phyloP scores from a whole-genome alignment of 106 monocot species.

The Acorus gramineus region DNA sequence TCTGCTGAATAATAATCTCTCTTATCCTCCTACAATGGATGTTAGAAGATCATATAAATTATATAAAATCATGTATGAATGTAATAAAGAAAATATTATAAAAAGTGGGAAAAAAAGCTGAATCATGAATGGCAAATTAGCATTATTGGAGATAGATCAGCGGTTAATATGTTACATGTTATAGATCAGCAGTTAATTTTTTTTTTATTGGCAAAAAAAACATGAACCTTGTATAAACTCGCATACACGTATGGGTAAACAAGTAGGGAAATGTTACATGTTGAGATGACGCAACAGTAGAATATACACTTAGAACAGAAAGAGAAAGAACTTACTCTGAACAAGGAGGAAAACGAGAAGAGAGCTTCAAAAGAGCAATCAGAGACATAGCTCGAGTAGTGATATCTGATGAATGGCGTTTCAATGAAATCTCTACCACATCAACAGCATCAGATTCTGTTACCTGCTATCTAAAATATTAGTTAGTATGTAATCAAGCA shows the following conservation, averaged over 20 bases:
- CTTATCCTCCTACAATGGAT: conserved; percentile 58
- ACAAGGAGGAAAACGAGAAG: conserved; percentile 83
- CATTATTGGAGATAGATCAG: background rate
- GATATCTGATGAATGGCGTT: conserved; percentile 61
- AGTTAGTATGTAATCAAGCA: too few relatives aligned
- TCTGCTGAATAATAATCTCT: conserved; percentile 62
- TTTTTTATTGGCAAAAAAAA: background rate
- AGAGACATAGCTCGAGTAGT: conserved; percentile 87
- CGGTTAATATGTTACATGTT: too few relatives aligned
- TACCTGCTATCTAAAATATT: conserved; percentile 30
- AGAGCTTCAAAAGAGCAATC: conserved; percentile 89
- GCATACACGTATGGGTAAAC: too few relatives aligned
- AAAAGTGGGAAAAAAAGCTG: background rate
- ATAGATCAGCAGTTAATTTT: too few relatives aligned
- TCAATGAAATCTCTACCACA: conserved; percentile 61
- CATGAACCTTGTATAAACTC: background rate
- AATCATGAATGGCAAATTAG: background rate
- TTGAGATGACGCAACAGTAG: too few relatives aligned
- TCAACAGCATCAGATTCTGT: conserved; percentile 94
- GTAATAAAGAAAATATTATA: background rate
- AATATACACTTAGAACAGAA: too few relatives aligned
- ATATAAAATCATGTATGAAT: background rate
- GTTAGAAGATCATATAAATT: too few relatives aligned
- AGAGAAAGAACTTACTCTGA: conserved; percentile 54
- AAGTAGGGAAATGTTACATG: too few relatives aligned